These are phyloP conservation scores for Tillandsia fasciculata DNA, from an alignment of 176 grass and related monocot species.

Conservation along the genomic window DNA sequence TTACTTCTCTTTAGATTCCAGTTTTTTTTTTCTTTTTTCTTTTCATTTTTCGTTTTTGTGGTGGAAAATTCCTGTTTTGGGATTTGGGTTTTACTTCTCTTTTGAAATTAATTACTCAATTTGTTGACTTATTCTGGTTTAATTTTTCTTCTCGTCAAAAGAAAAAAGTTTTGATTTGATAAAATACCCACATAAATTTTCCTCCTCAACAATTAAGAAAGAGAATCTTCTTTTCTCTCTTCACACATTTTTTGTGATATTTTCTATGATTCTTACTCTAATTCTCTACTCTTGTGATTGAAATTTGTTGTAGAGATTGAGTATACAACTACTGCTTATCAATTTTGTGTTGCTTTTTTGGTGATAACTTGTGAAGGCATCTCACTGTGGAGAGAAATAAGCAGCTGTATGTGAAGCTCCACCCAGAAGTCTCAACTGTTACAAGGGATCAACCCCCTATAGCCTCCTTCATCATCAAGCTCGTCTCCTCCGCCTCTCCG, in stretches of 20 bases:
- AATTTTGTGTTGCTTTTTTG: background rate
- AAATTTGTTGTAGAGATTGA: background rate
- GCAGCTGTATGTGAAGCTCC: conserved; percentile 76
- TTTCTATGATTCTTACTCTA: too few relatives aligned
- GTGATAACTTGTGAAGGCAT: conserved; percentile 38
- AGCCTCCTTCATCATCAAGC: conserved; percentile 82
- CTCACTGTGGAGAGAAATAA: conserved; percentile 91
- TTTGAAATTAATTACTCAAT: background rate
- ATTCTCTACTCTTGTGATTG: too few relatives aligned
- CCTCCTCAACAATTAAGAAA: too few relatives aligned
- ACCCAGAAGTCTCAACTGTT: conserved; percentile 49
- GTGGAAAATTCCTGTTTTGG: background rate
- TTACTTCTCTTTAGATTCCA: conserved; percentile 6
- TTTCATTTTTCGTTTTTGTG: too few relatives aligned
- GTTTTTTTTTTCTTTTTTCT: background rate
- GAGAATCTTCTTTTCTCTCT: too few relatives aligned
- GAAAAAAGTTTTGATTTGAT: too few relatives aligned
- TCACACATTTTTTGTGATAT: too few relatives aligned
- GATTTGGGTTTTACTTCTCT: background rate
- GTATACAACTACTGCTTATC: background rate
- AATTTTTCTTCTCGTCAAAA: too few relatives aligned
- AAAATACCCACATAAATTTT: too few relatives aligned
- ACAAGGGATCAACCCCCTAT: conserved; percentile 58
- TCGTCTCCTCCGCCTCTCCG: conserved; percentile 58
- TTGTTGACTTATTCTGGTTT: too few relatives aligned